These are phyloP conservation scores for Esteya vermicola DNA, from an alignment of 2,329 filamentous ascomycete genomes.

Conservation along the genomic window DNA sequence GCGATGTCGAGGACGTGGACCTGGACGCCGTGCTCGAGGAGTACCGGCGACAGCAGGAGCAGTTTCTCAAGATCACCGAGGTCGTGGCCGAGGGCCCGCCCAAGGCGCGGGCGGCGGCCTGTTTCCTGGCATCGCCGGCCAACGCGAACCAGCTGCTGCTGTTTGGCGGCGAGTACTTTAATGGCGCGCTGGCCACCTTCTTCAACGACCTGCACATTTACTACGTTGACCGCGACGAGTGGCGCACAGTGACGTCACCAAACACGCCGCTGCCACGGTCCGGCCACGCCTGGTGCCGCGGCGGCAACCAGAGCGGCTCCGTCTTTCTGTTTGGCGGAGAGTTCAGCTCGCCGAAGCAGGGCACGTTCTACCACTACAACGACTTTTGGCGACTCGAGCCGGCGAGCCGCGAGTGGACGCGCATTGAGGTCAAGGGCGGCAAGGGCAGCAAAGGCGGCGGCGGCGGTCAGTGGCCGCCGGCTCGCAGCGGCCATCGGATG, in stretches of 20 bases:
- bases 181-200: conserved; percentile 69
- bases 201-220: conserved; percentile 55
- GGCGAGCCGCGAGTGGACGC: conserved; percentile 73
- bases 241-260: conserved; percentile 78
- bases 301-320: conserved; percentile 63
- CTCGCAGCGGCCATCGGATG: conserved; percentile 87
- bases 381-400: conserved; percentile 95
- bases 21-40: conserved; percentile 86
- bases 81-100: conserved; percentile 56
- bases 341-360: conserved; percentile 92
- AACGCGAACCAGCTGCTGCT: conserved; percentile 80
- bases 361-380: conserved; percentile 98
- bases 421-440: conserved; percentile 48
- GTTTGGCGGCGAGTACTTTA: conserved; percentile 93
- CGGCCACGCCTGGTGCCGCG: conserved; percentile 89
- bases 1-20: conserved; percentile 84
- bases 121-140: conserved; percentile 70
- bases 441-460: too few relatives aligned
- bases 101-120: conserved; percentile 62
- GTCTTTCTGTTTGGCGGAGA: conserved; percentile 93
- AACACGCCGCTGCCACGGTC: conserved; percentile 84
- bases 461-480: conserved; percentile 67
- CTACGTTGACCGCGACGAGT: conserved; percentile 74
- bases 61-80: conserved; percentile 89
- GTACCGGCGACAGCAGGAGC: conserved; percentile 84